Evolutionary conservation across 164 flowering plant species (phyloP), one percentile per base, ranked within the genome.

Genomic region (Malania oleifera): DNA sequence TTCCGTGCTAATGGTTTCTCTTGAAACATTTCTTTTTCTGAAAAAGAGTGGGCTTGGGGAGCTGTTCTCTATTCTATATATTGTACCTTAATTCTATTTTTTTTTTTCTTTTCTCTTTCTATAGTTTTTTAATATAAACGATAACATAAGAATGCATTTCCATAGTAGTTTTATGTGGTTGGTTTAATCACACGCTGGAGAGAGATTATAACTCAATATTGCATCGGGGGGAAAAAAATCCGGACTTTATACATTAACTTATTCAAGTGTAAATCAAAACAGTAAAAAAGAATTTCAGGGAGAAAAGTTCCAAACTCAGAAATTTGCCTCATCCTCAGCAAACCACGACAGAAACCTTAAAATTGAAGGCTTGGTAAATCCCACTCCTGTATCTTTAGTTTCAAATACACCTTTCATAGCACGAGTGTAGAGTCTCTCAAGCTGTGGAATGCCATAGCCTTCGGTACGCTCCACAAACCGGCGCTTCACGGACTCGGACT

Each of bases 351-450:
- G 75, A 71, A 74, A 82, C 52, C 60, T 78, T 67, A 85, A 72
- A 76, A 81, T 70, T 55, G 80, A 66, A 53, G 65, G 46, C 77
- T 76, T 82, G 9, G 72, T 69, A 52, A 72, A 74, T 12, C 73
- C 68, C 41, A 5, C 53, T 41, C 44, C 70, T 47, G 50, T 48
- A 27, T 57, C 70, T 65, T 76, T 83, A 24, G 65, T 64, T 56
- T 76, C 86, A 24, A 89, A 72, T 7, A 78, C 80, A 22, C 88
- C 84, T 75, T 82, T 89, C 75, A 88, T 77, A 7, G 91, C 51
- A 7, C 83, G 74, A 0, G 89, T 69, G 72, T 95, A 89, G 5
- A 95, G 81, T 73, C 91, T 85, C 70, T 95, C 99, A 34, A 95
- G 87, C 75, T 85, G 89, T 7, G 99, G 97, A 51, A 95, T 78